These are phyloP conservation scores for Magnolia officinalis DNA, from an alignment of 164 flowering plant species.

Conservation along the genomic window DNA sequence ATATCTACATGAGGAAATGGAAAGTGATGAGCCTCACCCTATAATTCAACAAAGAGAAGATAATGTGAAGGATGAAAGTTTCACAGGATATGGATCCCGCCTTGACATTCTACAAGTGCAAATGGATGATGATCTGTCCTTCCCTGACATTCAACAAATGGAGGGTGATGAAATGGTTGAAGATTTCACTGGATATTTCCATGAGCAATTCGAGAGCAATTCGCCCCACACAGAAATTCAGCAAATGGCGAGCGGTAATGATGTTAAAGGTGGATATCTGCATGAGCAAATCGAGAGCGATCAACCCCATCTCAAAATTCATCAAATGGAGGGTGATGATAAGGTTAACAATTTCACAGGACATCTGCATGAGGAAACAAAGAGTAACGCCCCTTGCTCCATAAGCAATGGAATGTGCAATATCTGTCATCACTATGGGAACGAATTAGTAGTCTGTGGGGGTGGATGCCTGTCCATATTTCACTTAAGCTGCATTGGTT, in stretches of 20 bases:
- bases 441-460: constrained; percentile 69
- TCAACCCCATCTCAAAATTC: neutral
- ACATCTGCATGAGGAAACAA: neutral
- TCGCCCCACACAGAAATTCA: neutral
- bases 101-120: neutral
- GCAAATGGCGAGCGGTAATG: neutral
- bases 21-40: constrained; percentile 49
- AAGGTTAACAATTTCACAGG: neutral
- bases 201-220: too few relatives aligned
- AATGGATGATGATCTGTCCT: constrained; percentile 57
- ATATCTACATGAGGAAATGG: constrained; percentile 12
- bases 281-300: too few relatives aligned
- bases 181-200: too few relatives aligned
- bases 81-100: too few relatives aligned
- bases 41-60: neutral
- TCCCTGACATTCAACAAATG: neutral
- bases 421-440: constrained; percentile 46
- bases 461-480: constrained; percentile 76
- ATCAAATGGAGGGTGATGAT: neutral
- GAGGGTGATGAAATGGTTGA: neutral
- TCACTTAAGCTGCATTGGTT: constrained; percentile 61
- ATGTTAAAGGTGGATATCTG: neutral
- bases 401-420: neutral
- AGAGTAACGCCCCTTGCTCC: neutral
- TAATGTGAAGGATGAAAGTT: neutral